Percentiles rank a stretch among this genome's conserved stretches.
Evolutionary conservation across 768 basidiomycete species (phyloP).

Genomic region (Aureoboletus auriporus): DNA sequence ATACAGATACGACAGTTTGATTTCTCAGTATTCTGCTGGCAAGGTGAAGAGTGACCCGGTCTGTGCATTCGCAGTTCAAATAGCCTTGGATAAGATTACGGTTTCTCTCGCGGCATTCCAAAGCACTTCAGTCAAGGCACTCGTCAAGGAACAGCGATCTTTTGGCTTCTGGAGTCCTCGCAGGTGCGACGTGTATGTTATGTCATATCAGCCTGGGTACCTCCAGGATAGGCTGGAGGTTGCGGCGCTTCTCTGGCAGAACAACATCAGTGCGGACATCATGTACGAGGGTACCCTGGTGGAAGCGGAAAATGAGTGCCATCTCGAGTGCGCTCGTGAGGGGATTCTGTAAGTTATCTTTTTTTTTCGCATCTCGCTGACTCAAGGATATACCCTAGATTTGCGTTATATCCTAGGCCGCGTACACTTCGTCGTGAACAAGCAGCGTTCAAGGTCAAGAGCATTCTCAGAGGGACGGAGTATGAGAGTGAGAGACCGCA

Average conservation of each 20-base stretch:
- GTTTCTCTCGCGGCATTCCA: constrained; percentile 67
- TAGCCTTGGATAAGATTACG: constrained; percentile 76
- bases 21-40: constrained; percentile 53
- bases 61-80: constrained; percentile 72
- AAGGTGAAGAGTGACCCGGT: constrained; percentile 50
- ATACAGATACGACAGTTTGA: constrained; percentile 68
- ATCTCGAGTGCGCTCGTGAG: constrained; percentile 72
- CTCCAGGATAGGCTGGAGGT: constrained; percentile 77
- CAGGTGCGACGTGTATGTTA: constrained; percentile 82
- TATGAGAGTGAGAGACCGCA: constrained; percentile 51
- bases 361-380: constrained; percentile 8
- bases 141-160: constrained; percentile 75
- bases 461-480: constrained; percentile 74
- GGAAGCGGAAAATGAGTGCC: constrained; percentile 59
- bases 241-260: constrained; percentile 71
- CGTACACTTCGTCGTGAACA: constrained; percentile 55
- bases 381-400: constrained; percentile 44
- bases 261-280: constrained; percentile 80
- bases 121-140: constrained; percentile 55
- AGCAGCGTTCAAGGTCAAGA: constrained; percentile 77
- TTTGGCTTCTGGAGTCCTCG: constrained; percentile 91
- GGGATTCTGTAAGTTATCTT: constrained; percentile 66
- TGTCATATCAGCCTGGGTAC: constrained; percentile 72
- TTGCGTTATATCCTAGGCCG: constrained; percentile 50
- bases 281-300: constrained; percentile 78